phyloP scores from a whole-genome alignment of 192 early-diverging fungal species.

The Allomyces macrogynus region DNA sequence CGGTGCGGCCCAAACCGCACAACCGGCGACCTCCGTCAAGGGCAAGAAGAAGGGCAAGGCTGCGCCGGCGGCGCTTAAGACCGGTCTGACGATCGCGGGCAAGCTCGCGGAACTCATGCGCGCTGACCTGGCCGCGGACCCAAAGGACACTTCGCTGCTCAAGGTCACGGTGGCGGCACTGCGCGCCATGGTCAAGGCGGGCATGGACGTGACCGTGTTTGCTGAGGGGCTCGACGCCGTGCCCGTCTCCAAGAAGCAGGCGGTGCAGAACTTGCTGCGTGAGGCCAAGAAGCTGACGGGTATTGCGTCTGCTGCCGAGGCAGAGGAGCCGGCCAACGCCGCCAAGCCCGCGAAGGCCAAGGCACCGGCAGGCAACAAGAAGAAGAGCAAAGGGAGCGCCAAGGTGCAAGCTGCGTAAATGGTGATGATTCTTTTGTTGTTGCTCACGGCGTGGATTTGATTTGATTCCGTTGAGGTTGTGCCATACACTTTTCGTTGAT shows the following conservation, averaged over 20 bases:
- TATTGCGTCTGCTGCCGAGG: background rate
- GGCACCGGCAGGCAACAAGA: no score
- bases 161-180: background rate
- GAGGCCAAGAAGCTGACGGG: background rate
- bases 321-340: background rate
- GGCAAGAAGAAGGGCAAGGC: no score
- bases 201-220: background rate
- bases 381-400: no score
- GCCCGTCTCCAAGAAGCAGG: background rate
- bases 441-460: no score
- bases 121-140: background rate
- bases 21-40: no score
- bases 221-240: background rate
- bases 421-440: no score
- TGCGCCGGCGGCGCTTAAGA: no score
- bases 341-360: background rate
- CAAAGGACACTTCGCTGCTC: background rate
- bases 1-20: no score
- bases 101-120: background rate
- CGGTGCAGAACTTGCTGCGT: background rate
- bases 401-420: no score
- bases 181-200: background rate
- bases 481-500: no score
- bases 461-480: no score
- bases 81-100: background rate